phyloP scores from a whole-genome alignment of 768 basidiomycete genomes.

The Boletus vinaceobasis region DNA sequence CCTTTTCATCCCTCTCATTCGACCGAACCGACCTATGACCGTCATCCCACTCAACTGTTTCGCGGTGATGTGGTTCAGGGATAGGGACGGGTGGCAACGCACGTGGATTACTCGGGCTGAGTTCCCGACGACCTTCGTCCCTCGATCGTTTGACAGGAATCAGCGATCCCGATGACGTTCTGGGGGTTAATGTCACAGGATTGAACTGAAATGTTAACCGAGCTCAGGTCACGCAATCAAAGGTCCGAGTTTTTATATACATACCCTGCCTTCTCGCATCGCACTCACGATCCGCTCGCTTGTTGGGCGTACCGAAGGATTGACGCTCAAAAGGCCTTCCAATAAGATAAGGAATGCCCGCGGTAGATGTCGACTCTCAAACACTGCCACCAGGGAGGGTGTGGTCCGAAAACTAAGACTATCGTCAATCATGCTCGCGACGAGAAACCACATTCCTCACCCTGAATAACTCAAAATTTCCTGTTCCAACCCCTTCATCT shows the following conservation, averaged over 20 bases:
- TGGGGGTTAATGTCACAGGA: slow-evolving; percentile 11
- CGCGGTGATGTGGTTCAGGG: slow-evolving; percentile 1
- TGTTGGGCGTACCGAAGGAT: slow-evolving; percentile 60
- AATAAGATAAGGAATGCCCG: slow-evolving; percentile 67
- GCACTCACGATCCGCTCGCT: slow-evolving; percentile 70
- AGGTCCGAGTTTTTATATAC: slow-evolving; percentile 20
- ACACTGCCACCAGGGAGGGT: slow-evolving; percentile 47
- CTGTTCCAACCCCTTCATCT: slow-evolving; percentile 64
- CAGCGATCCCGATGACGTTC: slow-evolving; percentile 17
- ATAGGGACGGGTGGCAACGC: slow-evolving; percentile 17
- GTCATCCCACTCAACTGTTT: slow-evolving; percentile 2
- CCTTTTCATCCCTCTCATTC: slow-evolving; percentile 10
- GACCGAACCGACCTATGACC: not conserved
- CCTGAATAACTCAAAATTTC: slow-evolving; percentile 77
- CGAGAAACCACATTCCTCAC: slow-evolving; percentile 34
- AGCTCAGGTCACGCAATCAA: not conserved
- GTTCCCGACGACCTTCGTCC: slow-evolving; percentile 10
- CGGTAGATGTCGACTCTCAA: slow-evolving; percentile 72
- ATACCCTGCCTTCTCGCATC: slow-evolving; percentile 69
- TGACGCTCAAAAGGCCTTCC: slow-evolving; percentile 64
- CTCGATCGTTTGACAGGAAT: slow-evolving; percentile 22
- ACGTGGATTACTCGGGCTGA: slow-evolving; percentile 5
- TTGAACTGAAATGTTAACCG: slow-evolving; percentile 25
- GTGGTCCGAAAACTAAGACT: slow-evolving; percentile 51
- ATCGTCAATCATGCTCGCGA: slow-evolving; percentile 6